phyloP scores from a whole-genome alignment of 2,329 filamentous ascomycete species.

The Cordyceps militaris region DNA sequence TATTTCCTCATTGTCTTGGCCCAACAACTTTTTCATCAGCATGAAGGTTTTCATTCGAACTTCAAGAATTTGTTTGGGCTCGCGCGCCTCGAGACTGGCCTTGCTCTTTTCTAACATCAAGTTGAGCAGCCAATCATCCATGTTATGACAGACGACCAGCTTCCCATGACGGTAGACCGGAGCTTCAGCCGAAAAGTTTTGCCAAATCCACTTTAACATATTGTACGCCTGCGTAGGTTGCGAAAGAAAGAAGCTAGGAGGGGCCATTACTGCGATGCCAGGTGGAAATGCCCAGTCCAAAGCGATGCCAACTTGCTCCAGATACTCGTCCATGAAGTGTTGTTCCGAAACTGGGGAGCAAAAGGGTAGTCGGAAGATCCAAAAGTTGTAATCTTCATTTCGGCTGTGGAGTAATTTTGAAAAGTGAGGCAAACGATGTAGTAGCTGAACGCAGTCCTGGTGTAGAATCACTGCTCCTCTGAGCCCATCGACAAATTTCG shows the following conservation, averaged over 20 bases:
- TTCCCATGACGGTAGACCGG: slow-evolving; percentile 16
- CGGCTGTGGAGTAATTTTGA: slow-evolving; percentile 25
- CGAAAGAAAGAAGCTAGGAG: slow-evolving; percentile 35
- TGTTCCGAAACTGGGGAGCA: not conserved
- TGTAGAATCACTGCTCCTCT: slow-evolving; percentile 37
- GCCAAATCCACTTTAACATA: slow-evolving; percentile 31
- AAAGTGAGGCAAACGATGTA: slow-evolving; percentile 35
- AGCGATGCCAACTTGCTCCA: slow-evolving; percentile 14
- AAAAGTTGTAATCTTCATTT: slow-evolving; percentile 27
- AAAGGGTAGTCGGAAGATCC: slow-evolving; percentile 28
- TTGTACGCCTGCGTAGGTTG: slow-evolving; percentile 28
- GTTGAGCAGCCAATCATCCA: slow-evolving; percentile 25
- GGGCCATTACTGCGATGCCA: slow-evolving; percentile 31
- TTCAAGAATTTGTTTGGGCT: not conserved
- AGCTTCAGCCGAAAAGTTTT: slow-evolving; percentile 17
- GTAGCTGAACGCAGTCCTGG: slow-evolving; percentile 31
- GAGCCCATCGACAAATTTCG: slow-evolving; percentile 30
- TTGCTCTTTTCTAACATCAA: slow-evolving; percentile 20
- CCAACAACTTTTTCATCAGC: not conserved
- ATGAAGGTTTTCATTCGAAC: slow-evolving; percentile 1
- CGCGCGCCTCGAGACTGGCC: not conserved
- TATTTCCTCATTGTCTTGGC: not conserved
- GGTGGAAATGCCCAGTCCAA: slow-evolving; percentile 25
- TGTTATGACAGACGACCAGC: slow-evolving; percentile 24
- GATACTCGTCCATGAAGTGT: slow-evolving; percentile 13